A percentile compares a stretch with the other conserved stretches of the same genome.
phyloP scores from a whole-genome alignment of 179 eudicot genomes.

The Silene noctiflora region DNA sequence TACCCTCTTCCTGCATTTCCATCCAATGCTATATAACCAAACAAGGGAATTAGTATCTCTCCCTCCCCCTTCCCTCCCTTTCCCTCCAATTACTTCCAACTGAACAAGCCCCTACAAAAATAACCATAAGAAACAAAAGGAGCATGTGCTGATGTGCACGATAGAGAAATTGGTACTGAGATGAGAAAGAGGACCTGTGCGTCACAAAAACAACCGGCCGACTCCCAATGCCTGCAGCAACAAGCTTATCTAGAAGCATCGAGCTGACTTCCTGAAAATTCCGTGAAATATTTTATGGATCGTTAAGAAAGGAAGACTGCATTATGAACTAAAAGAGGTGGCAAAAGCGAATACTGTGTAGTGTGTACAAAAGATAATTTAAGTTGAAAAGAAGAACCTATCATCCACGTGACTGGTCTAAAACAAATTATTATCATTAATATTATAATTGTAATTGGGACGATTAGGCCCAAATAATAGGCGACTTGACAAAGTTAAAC shows the following conservation, averaged over 20 bases:
- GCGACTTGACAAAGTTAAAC: neutral
- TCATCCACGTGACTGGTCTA: neutral
- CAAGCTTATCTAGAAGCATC: constrained; percentile 82
- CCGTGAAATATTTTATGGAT: neutral
- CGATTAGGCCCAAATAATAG: constrained; percentile 1
- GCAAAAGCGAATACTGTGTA: neutral
- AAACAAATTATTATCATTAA: neutral
- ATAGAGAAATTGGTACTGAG: constrained; percentile 1
- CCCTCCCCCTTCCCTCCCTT: neutral
- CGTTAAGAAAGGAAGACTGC: neutral
- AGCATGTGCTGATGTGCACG: neutral
- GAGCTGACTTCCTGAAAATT: constrained; percentile 87
- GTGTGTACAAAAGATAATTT: neutral
- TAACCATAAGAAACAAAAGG: neutral
- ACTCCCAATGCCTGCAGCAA: constrained; percentile 91
- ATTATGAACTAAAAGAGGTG: neutral
- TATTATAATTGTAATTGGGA: neutral
- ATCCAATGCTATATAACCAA: neutral
- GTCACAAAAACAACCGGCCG: constrained; percentile 93
- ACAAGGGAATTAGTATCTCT: neutral
- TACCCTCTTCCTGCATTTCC: neutral
- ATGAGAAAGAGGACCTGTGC: constrained; percentile 58
- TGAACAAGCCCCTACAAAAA: neutral
- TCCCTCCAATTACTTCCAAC: neutral
- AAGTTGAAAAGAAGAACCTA: neutral